Base-by-base conservation (phyloP, 2,329 filamentous ascomycete genomes). In the Diaporthe vexans region DNA sequence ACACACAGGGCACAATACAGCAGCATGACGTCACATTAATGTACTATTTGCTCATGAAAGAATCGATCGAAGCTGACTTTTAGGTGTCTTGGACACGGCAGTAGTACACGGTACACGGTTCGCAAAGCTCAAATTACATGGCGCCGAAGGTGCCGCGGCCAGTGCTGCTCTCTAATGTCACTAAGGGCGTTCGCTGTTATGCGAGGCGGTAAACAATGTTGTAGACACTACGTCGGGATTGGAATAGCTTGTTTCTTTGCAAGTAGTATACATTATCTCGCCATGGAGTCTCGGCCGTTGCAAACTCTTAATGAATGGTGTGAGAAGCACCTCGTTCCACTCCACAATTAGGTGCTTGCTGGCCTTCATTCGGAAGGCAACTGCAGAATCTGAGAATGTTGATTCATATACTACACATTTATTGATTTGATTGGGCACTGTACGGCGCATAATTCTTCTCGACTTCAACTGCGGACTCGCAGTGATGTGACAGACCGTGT, bases 21-120 rank as follows among this genome's bases (percentile, higher is more conserved):
- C 52, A 33, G 48, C 46, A 54, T 67, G 63, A 67, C 63, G 63
- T 67, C 63, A 67, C 29, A 52, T 37, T 1, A 26, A 4, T 21
- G 21, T 26, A 24, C n/a, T 21, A 10, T 52, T 37, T 13, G 63
- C n/a, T 67, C 63, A 52, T 54, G 11, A 37, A 11, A 4, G 2
- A 26, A 67, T 67, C 63, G 63, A 67, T 52, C 63, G 63, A 67
- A 52, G 46, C 26, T 52, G 63, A 40, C 2, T 2, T 2, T 7
- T n/a, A 1, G 48, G 48, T 3, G 2, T 48, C 10, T 24, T 52
- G 19, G 17, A 19, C 19, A 48, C 13, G 40, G 19, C 15, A 17
- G 15, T 21, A 7, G 9, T 21, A 48, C 19, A 48, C 15, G 17
- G 46, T 21, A 26, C 33, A 26, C 17, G 0, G 4, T 10, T 17